Evolutionary conservation across 805 yeast genomes (phyloP).

Genomic region (Kodamaea neixiangensis): DNA sequence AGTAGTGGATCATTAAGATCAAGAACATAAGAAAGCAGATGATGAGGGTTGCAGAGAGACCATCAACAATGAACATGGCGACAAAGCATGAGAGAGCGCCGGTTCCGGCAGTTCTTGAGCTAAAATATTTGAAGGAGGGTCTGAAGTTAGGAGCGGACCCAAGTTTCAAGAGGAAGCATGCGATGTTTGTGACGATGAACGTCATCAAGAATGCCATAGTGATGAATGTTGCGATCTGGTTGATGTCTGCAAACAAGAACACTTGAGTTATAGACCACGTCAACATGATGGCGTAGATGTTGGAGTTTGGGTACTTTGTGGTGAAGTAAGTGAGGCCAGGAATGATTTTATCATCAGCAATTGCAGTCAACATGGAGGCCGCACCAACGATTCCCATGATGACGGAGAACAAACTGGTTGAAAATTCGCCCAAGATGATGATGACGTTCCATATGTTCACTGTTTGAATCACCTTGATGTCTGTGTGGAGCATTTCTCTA

Average conservation of each 20-base stretch:
- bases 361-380: conserved; percentile 86
- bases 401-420: conserved; percentile 89
- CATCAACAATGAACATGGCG: conserved; percentile 96
- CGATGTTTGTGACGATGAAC: conserved; percentile 88
- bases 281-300: conserved; percentile 63
- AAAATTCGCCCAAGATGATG: conserved; percentile 83
- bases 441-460: conserved; percentile 67
- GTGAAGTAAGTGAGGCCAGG: conserved; percentile 70
- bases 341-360: conserved; percentile 83
- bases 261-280: conserved; percentile 85
- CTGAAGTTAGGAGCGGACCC: conserved; percentile 98
- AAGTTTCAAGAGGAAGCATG: conserved; percentile 83
- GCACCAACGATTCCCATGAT: conserved; percentile 97
- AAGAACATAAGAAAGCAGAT: conserved; percentile 64
- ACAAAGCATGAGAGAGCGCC: conserved; percentile 71
- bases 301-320: conserved; percentile 49
- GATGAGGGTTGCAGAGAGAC: conserved; percentile 78
- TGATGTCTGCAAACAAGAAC: conserved; percentile 86
- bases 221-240: conserved; percentile 90
- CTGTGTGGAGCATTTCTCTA: conserved; percentile 70
- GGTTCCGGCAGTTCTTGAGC: conserved; percentile 72
- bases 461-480: conserved; percentile 84
- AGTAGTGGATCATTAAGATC: conserved; percentile 80
- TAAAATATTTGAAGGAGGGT: conserved; percentile 90
- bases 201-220: conserved; percentile 98